Evolutionary conservation across 2,329 filamentous ascomycete genomes (phyloP), one percentile per base, ranked within the genome.

Genomic region (Fusarium buharicum): DNA sequence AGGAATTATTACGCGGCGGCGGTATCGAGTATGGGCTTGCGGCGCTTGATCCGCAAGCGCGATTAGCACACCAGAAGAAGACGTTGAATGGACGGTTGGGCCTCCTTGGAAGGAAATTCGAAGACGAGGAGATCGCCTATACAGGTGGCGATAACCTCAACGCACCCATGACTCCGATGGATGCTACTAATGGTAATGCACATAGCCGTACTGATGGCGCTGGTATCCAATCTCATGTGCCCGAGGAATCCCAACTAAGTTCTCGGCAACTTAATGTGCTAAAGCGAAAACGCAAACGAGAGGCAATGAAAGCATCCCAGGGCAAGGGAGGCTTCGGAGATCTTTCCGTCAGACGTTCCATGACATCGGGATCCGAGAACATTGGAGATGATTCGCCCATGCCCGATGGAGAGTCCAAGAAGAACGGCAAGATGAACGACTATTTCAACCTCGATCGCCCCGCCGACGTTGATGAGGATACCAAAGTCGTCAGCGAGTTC

Each of bases 261-360:
- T 94, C 95, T 59, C 87, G 95, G 37, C 95, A 99, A 72, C 85
- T 97, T 17, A 99, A 99, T 71, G 92, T 95, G 48, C 79, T 99
- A 10, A 98, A 98, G 76, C 87, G 95, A 38, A 97, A 98, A 74
- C 88, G 93, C 38, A 99, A 98, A 77, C 87, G 90, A 69, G 92
- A 96, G 68, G 89, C 93, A 4, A 92, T 95, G 75, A 90, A 92
- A 70, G 92, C 94, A 48, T 92, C 84, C 0, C 84, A 93, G 54
- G 94, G 90, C 65, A 98, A 97, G 74, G 89, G 92, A 49, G 89
- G 91, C 1, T 90, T 97, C 43, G 93, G 97, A 40, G 95, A 99
- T 74, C 82, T 99, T 48, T 91, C 92, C 1, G 78, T 88, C 10
- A 83, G 90, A 44, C 83, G 87, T 36, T 84, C 80, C 50, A 86